phyloP scores from a whole-genome alignment of 345 rosid species.

The Trapa incisa region DNA sequence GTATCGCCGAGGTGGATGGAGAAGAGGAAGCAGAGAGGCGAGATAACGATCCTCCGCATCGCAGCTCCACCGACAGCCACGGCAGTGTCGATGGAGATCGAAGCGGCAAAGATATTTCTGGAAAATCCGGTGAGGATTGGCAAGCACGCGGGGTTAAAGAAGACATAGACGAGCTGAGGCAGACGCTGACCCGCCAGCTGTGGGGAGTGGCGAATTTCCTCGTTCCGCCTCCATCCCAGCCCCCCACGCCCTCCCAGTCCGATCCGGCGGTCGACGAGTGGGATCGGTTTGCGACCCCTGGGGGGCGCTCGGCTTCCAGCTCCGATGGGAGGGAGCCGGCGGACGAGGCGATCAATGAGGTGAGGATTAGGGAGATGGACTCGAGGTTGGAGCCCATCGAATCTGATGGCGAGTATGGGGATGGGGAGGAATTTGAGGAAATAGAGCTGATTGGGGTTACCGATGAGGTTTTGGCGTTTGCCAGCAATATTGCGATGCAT shows the following conservation, averaged over 20 bases:
- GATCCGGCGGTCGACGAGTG: slow-evolving; percentile 6
- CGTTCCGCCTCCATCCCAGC: slow-evolving; percentile 44
- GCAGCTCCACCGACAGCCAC: slow-evolving; percentile 8
- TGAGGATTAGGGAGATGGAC: slow-evolving; percentile 6
- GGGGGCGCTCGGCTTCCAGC: slow-evolving; percentile 28
- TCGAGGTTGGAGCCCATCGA: slow-evolving; percentile 8
- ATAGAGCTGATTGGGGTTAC: slow-evolving; percentile 51
- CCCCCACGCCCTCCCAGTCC: slow-evolving; percentile 13
- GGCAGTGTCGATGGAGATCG: slow-evolving; percentile 8
- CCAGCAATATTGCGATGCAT: slow-evolving; percentile 74
- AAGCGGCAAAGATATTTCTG: not conserved
- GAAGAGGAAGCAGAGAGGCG: slow-evolving; percentile 2
- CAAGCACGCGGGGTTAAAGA: slow-evolving; percentile 71
- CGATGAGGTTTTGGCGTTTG: slow-evolving; percentile 78
- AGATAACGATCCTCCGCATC: slow-evolving; percentile 20
- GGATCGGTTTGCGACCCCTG: slow-evolving; percentile 24
- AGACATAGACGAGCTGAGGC: slow-evolving; percentile 63
- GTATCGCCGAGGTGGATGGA: not conserved
- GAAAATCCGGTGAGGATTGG: slow-evolving; percentile 23
- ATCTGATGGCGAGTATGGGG: slow-evolving; percentile 10
- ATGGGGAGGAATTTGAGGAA: slow-evolving; percentile 13
- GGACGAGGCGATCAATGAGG: slow-evolving; percentile 11
- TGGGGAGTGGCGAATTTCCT: slow-evolving; percentile 96
- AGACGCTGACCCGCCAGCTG: slow-evolving; percentile 59
- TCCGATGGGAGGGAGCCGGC: slow-evolving; percentile 22